Base-by-base conservation (phyloP, 2,329 filamentous ascomycete genomes). In the Colletotrichum australisinense region DNA sequence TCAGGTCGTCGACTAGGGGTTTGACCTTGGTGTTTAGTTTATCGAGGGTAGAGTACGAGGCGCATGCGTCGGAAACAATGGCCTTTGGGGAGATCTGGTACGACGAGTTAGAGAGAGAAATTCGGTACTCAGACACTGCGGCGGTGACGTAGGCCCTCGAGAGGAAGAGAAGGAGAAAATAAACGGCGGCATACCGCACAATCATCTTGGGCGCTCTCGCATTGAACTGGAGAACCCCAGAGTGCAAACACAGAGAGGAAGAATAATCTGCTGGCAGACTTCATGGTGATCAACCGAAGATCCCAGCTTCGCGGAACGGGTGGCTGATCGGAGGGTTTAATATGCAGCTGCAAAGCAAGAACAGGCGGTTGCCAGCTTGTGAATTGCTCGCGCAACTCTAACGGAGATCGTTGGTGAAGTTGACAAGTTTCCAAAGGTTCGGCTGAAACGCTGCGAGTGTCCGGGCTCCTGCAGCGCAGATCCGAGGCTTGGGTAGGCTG, bases 41-140 rank as follows among this genome's bases (percentile, higher is more conserved):
- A 80, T 99, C 95, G 82, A 99, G 93, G 49, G 94, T 95, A 69
- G 93, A 92, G 84, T 97, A 99, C 69, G 96, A 98, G 75, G 94
- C 95, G 85, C 97, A 98, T 62, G 97, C 95, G 83, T 99, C 97
- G 56, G 93, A 94, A 49, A 99, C 95, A 79, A 97, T 97, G 74
- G 95, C 91, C 77, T 93, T 92, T 22, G 95, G 94, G 55, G 97
- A 95, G 78, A 98, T 94, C 95, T 98, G 87, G 75, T 79, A 78
- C 57, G 76, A 72, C 69, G 75, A 74, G 80, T 88, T 83, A 88
- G 85, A 83, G 72, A 78, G n/a, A 60, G 76, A 59, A n/a, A 77
- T 76, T 58, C 76, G 76, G 71, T 73, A 75, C 38, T 75, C 52
- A 42, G 73, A 64, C 64, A 74, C 66, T 67, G 76, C 52, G 66